phyloP scores from a whole-genome alignment of 306 rosid species.

The Inga oerstediana region DNA sequence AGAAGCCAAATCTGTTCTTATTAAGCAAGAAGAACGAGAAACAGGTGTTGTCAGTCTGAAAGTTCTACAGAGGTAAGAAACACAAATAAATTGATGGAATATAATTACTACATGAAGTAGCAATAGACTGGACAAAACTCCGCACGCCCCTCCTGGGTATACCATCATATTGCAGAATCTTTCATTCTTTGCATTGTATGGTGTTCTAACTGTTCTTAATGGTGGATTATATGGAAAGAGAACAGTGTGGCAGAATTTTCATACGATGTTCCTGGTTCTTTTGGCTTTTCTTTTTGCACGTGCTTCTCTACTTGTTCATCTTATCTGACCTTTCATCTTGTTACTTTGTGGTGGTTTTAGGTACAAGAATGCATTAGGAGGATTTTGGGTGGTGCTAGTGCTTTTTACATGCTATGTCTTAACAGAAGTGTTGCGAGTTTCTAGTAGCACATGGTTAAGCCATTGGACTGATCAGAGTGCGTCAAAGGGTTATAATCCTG shows the following conservation, averaged over 20 bases:
- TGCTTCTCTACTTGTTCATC: background rate
- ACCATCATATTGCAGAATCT: constrained; percentile 25
- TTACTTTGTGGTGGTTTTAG: constrained; percentile 41
- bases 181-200: constrained; percentile 8
- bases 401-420: constrained; percentile 68
- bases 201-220: constrained; percentile 21
- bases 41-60: constrained; percentile 86
- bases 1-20: constrained; percentile 72
- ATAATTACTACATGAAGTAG: constrained; percentile 18
- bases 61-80: constrained; percentile 67
- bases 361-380: constrained; percentile 89
- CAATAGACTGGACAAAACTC: background rate
- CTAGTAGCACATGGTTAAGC: constrained; percentile 88
- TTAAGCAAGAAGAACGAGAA: constrained; percentile 92
- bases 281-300: constrained; percentile 4
- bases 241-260: constrained; percentile 22
- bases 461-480: constrained; percentile 79
- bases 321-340: constrained; percentile 22
- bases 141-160: background rate
- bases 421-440: constrained; percentile 74
- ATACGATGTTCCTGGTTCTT: constrained; percentile 21
- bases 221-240: background rate
- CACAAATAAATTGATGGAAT: constrained; percentile 4
- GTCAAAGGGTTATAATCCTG: constrained; percentile 60
- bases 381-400: constrained; percentile 72